Evolutionary conservation across 192 early-diverging fungal species (phyloP).

Genomic region (Backusella australiensis): DNA sequence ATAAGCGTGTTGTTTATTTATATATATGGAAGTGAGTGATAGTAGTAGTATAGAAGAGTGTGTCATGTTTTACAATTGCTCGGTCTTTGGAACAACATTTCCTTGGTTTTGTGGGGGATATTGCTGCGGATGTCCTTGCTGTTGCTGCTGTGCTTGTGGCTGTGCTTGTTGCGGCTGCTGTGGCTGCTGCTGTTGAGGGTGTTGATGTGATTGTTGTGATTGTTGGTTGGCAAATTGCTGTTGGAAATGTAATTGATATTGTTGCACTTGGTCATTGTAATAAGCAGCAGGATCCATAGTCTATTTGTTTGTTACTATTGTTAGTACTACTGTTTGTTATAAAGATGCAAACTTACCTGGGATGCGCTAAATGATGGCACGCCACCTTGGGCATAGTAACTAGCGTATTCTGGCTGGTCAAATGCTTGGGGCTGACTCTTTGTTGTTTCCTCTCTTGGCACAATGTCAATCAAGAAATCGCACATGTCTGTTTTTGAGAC

Average conservation of each 20-base stretch:
- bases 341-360: background rate
- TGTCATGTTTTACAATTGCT: background rate
- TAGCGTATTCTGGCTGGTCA: slow-evolving; percentile 9
- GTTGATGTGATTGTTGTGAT: slow-evolving; percentile 10
- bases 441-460: slow-evolving; percentile 80
- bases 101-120: slow-evolving; percentile 1
- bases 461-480: slow-evolving; percentile 97
- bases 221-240: slow-evolving; percentile 30
- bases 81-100: background rate
- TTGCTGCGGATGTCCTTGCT: background rate
- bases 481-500: slow-evolving; percentile 90
- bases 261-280: slow-evolving; percentile 34
- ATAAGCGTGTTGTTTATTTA: no score
- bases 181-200: background rate
- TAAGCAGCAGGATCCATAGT: background rate
- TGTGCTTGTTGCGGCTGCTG: background rate
- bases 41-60: no score
- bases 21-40: no score
- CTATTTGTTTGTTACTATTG: background rate
- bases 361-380: background rate
- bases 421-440: slow-evolving; percentile 7
- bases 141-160: background rate
- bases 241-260: slow-evolving; percentile 36
- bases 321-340: no score
- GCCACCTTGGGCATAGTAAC: background rate